phyloP scores from a whole-genome alignment of 768 basidiomycete genomes.

The Pleurotus eryngii region DNA sequence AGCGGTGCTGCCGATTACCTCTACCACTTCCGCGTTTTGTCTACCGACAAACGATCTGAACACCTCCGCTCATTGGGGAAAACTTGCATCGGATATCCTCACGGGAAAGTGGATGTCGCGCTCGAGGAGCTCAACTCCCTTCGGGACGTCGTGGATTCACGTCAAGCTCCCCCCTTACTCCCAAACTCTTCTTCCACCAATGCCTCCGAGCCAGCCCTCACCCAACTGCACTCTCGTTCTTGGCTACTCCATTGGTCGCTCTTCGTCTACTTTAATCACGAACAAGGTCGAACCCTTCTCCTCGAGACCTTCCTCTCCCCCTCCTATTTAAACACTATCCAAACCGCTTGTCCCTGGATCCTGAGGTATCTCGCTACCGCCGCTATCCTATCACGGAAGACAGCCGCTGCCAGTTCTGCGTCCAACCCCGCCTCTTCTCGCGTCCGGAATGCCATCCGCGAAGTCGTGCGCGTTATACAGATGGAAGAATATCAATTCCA shows the following conservation, averaged over 20 bases:
- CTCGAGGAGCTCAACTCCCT: conserved; percentile 93
- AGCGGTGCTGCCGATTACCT: conserved; percentile 95
- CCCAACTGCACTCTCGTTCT: conserved; percentile 89
- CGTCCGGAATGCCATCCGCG: conserved; percentile 84
- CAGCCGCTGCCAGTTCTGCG: conserved; percentile 46
- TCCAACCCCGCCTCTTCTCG: conserved; percentile 53
- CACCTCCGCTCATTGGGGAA: conserved; percentile 98
- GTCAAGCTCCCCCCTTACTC: conserved; percentile 51
- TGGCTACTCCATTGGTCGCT: conserved; percentile 98
- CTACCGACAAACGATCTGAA: conserved; percentile 89
- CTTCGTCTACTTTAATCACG: conserved; percentile 98
- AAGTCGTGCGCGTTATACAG: conserved; percentile 91
- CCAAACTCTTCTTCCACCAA: conserved; percentile 28
- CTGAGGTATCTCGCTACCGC: conserved; percentile 92
- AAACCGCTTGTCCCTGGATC: conserved; percentile 92
- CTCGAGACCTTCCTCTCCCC: conserved; percentile 97
- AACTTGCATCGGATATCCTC: conserved; percentile 94
- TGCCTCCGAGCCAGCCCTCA: conserved; percentile 58
- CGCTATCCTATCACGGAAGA: conserved; percentile 86
- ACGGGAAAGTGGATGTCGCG: conserved; percentile 92
- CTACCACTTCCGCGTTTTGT: conserved; percentile 97
- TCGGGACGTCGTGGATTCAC: conserved; percentile 87
- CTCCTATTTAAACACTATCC: conserved; percentile 97
- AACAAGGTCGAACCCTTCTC: conserved; percentile 84
- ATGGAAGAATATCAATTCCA: conserved; percentile 95